These are phyloP conservation scores for Cryptococcus wingfieldii DNA, from an alignment of 1,284 basidiomycete species.

Conservation along the genomic window DNA sequence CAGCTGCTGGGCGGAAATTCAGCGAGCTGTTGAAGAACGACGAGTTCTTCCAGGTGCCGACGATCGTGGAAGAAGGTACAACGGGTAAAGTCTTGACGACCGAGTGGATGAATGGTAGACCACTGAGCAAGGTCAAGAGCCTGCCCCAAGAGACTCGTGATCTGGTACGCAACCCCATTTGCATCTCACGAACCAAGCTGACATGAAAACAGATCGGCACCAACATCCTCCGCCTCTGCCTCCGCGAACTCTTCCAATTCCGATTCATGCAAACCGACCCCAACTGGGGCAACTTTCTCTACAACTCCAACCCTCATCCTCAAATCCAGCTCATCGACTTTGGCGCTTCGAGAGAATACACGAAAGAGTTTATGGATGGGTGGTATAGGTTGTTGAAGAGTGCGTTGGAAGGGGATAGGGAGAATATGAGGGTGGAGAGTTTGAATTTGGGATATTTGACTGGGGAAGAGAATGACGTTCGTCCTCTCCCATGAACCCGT, in stretches of 20 bases:
- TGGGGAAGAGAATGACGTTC: constrained; percentile 75
- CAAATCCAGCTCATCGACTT: constrained; percentile 92
- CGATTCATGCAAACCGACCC: constrained; percentile 97
- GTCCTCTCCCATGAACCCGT: constrained; percentile 17
- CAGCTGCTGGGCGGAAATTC: constrained; percentile 66
- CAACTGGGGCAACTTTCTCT: constrained; percentile 97
- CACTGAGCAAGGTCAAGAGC: constrained; percentile 63
- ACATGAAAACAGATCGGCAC: constrained; percentile 65
- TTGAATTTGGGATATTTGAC: constrained; percentile 82
- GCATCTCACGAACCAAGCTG: not conserved
- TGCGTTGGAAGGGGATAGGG: constrained; percentile 66
- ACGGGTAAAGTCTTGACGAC: constrained; percentile 83
- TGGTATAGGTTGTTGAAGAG: constrained; percentile 79
- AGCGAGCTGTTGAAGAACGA: constrained; percentile 58
- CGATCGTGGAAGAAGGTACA: constrained; percentile 70
- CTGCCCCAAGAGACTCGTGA: constrained; percentile 67
- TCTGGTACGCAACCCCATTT: constrained; percentile 56
- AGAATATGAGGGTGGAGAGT: constrained; percentile 70
- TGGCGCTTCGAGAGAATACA: constrained; percentile 86
- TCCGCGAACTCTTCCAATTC: constrained; percentile 87
- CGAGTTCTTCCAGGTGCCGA: constrained; percentile 73
- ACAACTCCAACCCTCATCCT: constrained; percentile 44
- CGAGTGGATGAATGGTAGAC: constrained; percentile 76
- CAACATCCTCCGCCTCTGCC: constrained; percentile 76
- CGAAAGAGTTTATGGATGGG: constrained; percentile 77